Conservation (phyloP, 1,139 yeast genomes). For the Geotrichum australiense region DNA sequence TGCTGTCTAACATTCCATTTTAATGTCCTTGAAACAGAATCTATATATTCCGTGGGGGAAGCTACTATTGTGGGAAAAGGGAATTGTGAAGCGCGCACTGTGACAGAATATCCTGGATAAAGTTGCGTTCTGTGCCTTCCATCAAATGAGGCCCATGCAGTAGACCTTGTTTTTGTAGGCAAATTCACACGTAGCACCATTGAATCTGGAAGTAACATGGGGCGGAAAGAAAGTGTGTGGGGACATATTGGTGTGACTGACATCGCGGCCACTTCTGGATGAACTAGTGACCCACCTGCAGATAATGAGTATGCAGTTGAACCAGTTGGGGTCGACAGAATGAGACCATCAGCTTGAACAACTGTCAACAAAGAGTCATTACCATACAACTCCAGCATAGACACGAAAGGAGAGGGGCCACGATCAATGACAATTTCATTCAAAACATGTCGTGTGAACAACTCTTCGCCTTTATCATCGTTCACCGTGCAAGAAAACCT, state of each 20-base stretch:
- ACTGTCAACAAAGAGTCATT: slow-evolving; percentile 73
- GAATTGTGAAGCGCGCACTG: slow-evolving; percentile 69
- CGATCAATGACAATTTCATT: slow-evolving; percentile 81
- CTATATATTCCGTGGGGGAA: slow-evolving; percentile 70
- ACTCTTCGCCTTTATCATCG: slow-evolving; percentile 43
- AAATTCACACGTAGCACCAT: slow-evolving; percentile 72
- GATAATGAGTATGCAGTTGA: slow-evolving; percentile 86
- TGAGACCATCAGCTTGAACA: slow-evolving; percentile 86
- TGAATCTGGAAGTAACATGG: slow-evolving; percentile 78
- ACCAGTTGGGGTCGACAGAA: slow-evolving; percentile 87
- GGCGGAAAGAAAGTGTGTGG: slow-evolving; percentile 81
- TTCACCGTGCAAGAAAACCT: slow-evolving; percentile 61
- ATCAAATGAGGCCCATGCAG: slow-evolving; percentile 90
- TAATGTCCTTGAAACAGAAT: slow-evolving; percentile 72
- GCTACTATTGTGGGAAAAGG: slow-evolving; percentile 83
- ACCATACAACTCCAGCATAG: slow-evolving; percentile 76
- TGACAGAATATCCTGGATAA: slow-evolving; percentile 65
- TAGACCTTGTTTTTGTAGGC: slow-evolving; percentile 60
- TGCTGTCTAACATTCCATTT: slow-evolving; percentile 83
- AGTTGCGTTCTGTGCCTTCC: slow-evolving; percentile 73
- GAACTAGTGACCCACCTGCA: slow-evolving; percentile 87
- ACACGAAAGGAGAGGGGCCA: slow-evolving; percentile 83
- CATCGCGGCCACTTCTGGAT: slow-evolving; percentile 83
- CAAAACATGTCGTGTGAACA: slow-evolving; percentile 70
- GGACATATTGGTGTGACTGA: slow-evolving; percentile 91